A percentile compares a stretch with the other conserved stretches of the same genome.
Evolutionary conservation across 371 early-diverging fungal species (phyloP).

Genomic region (Thermomucor indicae-seudaticae): DNA sequence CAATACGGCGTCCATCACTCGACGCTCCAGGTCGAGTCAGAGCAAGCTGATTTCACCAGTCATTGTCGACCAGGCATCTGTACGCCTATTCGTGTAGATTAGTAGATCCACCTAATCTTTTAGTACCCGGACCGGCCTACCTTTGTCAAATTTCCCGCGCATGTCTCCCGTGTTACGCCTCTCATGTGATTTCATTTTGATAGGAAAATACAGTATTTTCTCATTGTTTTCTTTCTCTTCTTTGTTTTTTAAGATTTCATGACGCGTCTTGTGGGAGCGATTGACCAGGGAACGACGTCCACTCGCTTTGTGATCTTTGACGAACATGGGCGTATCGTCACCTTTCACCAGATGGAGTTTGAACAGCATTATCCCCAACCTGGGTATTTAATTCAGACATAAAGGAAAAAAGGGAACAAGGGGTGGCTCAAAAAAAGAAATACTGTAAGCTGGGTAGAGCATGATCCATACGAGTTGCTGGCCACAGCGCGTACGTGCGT

Average conservation of each 20-base stretch:
- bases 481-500: slow-evolving; percentile 72
- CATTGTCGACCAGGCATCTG: slow-evolving; percentile 22
- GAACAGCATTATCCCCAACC: slow-evolving; percentile 75
- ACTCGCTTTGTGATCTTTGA: slow-evolving; percentile 94
- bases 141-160: too few species aligned
- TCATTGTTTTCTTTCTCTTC: too few species aligned
- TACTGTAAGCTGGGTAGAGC: slow-evolving; percentile 80
- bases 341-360: slow-evolving; percentile 82
- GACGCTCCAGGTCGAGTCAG: slow-evolving; percentile 69
- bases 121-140: too few species aligned
- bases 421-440: background rate
- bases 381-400: slow-evolving; percentile 52
- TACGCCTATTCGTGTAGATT: slow-evolving; percentile 4
- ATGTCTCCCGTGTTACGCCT: too few species aligned
- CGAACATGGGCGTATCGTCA: slow-evolving; percentile 66
- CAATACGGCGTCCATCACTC: slow-evolving; percentile 67
- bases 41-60: slow-evolving; percentile 24
- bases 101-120: background rate
- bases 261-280: slow-evolving; percentile 63
- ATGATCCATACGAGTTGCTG: slow-evolving; percentile 79
- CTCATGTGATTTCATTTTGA: too few species aligned
- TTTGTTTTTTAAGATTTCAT: too few species aligned
- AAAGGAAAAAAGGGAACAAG: background rate
- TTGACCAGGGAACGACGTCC: slow-evolving; percentile 95
- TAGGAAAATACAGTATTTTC: too few species aligned